Conservation (phyloP, 805 yeast genomes). For the Nakazawaea sp. region DNA sequence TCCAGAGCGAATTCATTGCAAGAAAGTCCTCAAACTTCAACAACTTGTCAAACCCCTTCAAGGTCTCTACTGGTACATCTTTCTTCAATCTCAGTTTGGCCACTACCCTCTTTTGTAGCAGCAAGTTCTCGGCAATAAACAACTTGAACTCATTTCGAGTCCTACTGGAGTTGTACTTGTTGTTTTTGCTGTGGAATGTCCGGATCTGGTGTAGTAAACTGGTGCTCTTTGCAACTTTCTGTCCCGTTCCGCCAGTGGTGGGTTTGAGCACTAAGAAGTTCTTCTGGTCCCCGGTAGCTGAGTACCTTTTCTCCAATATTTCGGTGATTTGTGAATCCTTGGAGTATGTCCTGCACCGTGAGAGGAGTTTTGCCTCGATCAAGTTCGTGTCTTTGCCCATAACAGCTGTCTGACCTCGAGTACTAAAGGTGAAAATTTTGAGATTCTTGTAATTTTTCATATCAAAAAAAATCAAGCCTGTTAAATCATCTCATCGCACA, state of each 20-base stretch:
- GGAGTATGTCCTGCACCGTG: conserved; percentile 34
- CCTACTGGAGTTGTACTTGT: conserved; percentile 4
- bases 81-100: conserved; percentile 29
- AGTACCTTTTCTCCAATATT: conserved; percentile 37
- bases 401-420: too few relatives aligned
- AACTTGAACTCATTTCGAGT: conserved; percentile 34
- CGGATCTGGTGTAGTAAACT: conserved; percentile 16
- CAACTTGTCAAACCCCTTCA: conserved; percentile 32
- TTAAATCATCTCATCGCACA: too few relatives aligned
- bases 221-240: conserved; percentile 13
- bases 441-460: too few relatives aligned
- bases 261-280: conserved; percentile 35
- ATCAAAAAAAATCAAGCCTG: too few relatives aligned
- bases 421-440: too few relatives aligned
- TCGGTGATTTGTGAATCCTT: conserved; percentile 28
- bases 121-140: conserved; percentile 30
- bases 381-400: conserved; percentile 17
- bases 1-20: conserved; percentile 55
- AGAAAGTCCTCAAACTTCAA: conserved; percentile 43
- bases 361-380: conserved; percentile 39
- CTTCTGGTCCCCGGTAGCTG: conserved; percentile 38
- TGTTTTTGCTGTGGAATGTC: not conserved
- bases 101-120: conserved; percentile 31
- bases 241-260: conserved; percentile 20
- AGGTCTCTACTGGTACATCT: conserved; percentile 13